Conservation (phyloP, 2,329 filamentous ascomycete species). For the Cordyceps cicadae region DNA sequence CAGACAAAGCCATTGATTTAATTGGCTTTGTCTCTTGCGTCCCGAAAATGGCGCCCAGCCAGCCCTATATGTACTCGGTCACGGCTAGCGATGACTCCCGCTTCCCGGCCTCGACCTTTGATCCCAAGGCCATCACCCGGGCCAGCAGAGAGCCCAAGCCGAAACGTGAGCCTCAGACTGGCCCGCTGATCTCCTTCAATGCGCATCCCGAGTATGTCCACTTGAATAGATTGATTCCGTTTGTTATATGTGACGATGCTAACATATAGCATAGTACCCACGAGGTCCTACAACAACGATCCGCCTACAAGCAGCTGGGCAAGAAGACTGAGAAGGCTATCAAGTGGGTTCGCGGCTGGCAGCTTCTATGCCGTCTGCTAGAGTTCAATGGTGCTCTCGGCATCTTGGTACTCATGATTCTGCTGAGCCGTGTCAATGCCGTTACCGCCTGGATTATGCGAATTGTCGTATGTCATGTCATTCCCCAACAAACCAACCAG, state of each 20-base stretch:
- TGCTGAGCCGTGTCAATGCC: conserved; percentile 59
- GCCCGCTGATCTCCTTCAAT: conserved; percentile 75
- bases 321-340: conserved; percentile 62
- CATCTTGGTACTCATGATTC: conserved; percentile 65
- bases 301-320: conserved; percentile 58
- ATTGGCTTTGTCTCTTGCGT: background rate
- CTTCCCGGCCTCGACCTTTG: conserved; percentile 55
- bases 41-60: conserved; percentile 13
- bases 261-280: conserved; percentile 40
- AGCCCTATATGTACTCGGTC: conserved; percentile 65
- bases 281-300: conserved; percentile 54
- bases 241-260: background rate
- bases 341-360: conserved; percentile 58
- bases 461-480: conserved; percentile 53
- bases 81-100: conserved; percentile 40
- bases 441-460: conserved; percentile 67
- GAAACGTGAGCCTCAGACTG: conserved; percentile 56
- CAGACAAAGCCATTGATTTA: background rate
- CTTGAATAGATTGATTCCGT: background rate
- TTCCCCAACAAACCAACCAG: conserved; percentile 15
- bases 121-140: conserved; percentile 78
- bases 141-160: conserved; percentile 63
- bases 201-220: conserved; percentile 68
- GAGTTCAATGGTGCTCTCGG: conserved; percentile 63
- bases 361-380: conserved; percentile 59